A percentile compares a stretch with the other conserved stretches of the same genome.
Evolutionary conservation across 78 protist species (phyloP).

Genomic region (Carpediemonas membranifera): DNA sequence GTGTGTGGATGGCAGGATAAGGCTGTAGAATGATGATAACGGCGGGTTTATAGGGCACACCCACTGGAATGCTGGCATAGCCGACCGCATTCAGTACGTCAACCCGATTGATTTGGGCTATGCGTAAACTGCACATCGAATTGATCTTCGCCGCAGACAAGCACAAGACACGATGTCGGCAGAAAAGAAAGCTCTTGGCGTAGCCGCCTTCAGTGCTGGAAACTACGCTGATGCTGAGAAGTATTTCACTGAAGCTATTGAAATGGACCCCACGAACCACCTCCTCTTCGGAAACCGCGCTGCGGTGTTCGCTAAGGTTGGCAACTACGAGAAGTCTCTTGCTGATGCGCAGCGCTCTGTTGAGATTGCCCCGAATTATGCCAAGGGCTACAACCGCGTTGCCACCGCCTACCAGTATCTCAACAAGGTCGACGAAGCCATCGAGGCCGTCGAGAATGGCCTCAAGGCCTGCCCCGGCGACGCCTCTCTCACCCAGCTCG

Average conservation of each 20-base stretch:
- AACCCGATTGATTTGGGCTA: too few species aligned
- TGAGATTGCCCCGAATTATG: constrained; percentile 5
- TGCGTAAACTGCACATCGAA: too few species aligned
- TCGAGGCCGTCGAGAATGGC: background rate
- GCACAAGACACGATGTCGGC: too few species aligned
- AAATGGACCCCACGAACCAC: constrained; percentile 21
- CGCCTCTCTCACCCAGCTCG: background rate
- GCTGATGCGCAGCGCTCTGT: constrained; percentile 25
- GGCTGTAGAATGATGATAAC: too few species aligned
- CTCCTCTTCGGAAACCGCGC: constrained; percentile 31
- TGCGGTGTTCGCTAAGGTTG: constrained; percentile 26
- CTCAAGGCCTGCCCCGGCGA: background rate
- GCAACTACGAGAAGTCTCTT: constrained; percentile 8
- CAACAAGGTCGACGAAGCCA: constrained; percentile 1
- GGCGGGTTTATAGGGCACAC: too few species aligned
- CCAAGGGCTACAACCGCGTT: constrained; percentile 28
- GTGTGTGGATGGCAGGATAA: too few species aligned
- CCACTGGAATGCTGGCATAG: too few species aligned
- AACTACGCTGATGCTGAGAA: constrained; percentile 38
- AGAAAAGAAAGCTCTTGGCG: constrained; percentile 26
- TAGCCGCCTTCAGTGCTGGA: constrained; percentile 5
- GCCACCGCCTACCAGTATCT: constrained; percentile 6
- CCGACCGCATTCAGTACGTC: too few species aligned
- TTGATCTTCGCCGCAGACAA: too few species aligned
- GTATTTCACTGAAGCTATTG: constrained; percentile 32